Percentiles rank a stretch among this genome's conserved stretches.
Evolutionary conservation across 2,329 filamentous ascomycete species (phyloP).

Genomic region (Knufia petricola): DNA sequence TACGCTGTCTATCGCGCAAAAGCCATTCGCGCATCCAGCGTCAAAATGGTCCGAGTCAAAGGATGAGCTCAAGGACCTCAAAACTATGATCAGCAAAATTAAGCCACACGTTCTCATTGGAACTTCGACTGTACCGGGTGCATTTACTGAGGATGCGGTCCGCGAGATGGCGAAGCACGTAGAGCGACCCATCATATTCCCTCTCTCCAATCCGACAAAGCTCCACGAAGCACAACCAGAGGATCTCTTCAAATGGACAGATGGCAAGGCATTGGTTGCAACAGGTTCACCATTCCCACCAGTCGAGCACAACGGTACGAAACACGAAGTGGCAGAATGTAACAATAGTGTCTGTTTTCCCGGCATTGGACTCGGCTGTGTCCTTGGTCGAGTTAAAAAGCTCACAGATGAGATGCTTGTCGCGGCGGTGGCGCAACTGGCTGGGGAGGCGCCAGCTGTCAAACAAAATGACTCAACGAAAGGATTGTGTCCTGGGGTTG

Average conservation of each 20-base stretch:
- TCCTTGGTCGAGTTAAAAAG: constrained; percentile 58
- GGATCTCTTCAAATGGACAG: constrained; percentile 69
- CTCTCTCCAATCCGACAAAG: constrained; percentile 74
- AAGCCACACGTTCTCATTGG: constrained; percentile 76
- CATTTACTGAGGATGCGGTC: constrained; percentile 67
- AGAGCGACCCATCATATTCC: constrained; percentile 65
- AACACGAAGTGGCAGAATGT: constrained; percentile 63
- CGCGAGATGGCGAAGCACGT: constrained; percentile 66
- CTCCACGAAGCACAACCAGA: constrained; percentile 72
- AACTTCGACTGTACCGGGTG: constrained; percentile 65
- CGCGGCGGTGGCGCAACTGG: constrained; percentile 64
- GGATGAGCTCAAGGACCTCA: constrained; percentile 35
- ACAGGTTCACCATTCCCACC: constrained; percentile 76
- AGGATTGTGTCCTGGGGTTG: constrained; percentile 67
- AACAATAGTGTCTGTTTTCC: constrained; percentile 84
- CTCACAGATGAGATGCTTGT: constrained; percentile 74
- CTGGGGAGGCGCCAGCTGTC: constrained; percentile 61
- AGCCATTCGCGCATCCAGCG: constrained; percentile 54
- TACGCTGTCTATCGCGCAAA: constrained; percentile 57
- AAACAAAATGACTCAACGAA: constrained; percentile 45
- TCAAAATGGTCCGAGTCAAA: constrained; percentile 48
- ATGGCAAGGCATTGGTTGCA: constrained; percentile 66
- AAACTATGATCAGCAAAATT: constrained; percentile 57
- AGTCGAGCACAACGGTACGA: constrained; percentile 49
- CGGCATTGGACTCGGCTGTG: constrained; percentile 69